Percentiles rank a stretch among this genome's conserved stretches.
Evolutionary conservation across 1,284 basidiomycete genomes (phyloP).

Genomic region (Cutaneotrichosporon sp.): DNA sequence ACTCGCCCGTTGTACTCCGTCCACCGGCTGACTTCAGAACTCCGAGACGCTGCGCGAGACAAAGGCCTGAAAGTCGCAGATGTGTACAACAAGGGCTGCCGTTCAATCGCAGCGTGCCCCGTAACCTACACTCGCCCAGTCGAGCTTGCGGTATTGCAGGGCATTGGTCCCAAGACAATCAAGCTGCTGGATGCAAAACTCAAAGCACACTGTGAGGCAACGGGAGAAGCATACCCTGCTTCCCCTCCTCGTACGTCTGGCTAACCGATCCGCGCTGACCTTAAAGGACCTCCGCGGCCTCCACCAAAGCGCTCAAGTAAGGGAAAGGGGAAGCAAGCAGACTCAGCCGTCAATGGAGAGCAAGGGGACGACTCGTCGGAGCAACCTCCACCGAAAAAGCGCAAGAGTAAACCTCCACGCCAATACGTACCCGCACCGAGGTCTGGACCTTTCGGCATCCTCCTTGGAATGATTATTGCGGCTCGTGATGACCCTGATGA

Average conservation of each 20-base stretch:
- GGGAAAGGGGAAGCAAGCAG: neutral
- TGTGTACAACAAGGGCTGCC: constrained; percentile 37
- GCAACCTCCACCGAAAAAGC: neutral
- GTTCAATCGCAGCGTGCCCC: constrained; percentile 40
- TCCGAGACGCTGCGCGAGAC: constrained; percentile 37
- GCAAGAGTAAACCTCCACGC: neutral
- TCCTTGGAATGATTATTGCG: constrained; percentile 38
- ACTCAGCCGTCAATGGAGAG: neutral
- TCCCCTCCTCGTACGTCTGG: neutral
- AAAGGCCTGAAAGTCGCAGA: constrained; percentile 38
- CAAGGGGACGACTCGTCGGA: neutral
- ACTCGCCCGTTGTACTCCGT: neutral
- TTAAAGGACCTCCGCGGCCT: neutral
- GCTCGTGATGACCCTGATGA: constrained; percentile 31
- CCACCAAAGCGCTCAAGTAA: neutral
- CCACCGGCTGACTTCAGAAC: constrained; percentile 29
- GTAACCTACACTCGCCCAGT: constrained; percentile 35
- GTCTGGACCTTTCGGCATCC: constrained; percentile 44
- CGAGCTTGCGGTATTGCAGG: constrained; percentile 34
- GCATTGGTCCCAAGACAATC: constrained; percentile 43
- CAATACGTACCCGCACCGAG: constrained; percentile 37
- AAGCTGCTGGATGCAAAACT: constrained; percentile 35
- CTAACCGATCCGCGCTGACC: neutral
- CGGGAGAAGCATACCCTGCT: constrained; percentile 20
- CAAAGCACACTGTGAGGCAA: constrained; percentile 32